Conservation (phyloP, 1,284 basidiomycete genomes). For the Sphaerobolus stellatus region DNA sequence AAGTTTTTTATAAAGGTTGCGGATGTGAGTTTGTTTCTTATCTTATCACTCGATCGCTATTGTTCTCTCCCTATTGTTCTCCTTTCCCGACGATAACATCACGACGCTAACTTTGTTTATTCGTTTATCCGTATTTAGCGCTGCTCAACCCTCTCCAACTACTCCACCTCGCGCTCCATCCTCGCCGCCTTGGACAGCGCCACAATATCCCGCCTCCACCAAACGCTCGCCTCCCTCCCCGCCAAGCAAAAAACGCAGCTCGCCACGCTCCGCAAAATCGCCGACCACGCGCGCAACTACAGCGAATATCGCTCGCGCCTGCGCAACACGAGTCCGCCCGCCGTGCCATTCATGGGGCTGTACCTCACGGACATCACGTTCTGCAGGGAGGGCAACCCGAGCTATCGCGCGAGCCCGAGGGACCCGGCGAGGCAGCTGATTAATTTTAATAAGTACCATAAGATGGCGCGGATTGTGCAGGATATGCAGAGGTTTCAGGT, state of each 20-base stretch:
- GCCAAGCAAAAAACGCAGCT: conserved; percentile 90
- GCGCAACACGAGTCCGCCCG: conserved; percentile 81
- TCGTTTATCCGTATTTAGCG: conserved; percentile 54
- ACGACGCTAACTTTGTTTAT: no score
- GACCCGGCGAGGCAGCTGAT: conserved; percentile 79
- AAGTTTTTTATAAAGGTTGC: conserved; percentile 98
- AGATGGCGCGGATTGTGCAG: conserved; percentile 85
- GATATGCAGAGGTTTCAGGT: conserved; percentile 95
- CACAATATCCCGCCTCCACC: conserved; percentile 84
- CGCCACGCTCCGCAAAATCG: conserved; percentile 79
- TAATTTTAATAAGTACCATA: conserved; percentile 95
- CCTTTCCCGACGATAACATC: conserved; percentile 27
- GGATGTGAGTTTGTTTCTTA: conserved; percentile 80
- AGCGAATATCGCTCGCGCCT: conserved; percentile 86
- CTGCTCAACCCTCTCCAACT: conserved; percentile 85
- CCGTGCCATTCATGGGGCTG: conserved; percentile 88
- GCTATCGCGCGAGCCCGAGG: conserved; percentile 76
- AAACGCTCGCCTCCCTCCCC: conserved; percentile 69
- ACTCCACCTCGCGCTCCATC: conserved; percentile 90
- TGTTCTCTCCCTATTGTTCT: conserved; percentile 19
- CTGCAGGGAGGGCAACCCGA: conserved; percentile 92
- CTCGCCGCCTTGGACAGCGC: conserved; percentile 94
- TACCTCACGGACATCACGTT: conserved; percentile 94
- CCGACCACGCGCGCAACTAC: conserved; percentile 90
- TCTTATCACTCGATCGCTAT: no score